Evolutionary conservation across 1,284 basidiomycete genomes (phyloP), one percentile per base, ranked within the genome.

Genomic region (Gomphus bonarii): DNA sequence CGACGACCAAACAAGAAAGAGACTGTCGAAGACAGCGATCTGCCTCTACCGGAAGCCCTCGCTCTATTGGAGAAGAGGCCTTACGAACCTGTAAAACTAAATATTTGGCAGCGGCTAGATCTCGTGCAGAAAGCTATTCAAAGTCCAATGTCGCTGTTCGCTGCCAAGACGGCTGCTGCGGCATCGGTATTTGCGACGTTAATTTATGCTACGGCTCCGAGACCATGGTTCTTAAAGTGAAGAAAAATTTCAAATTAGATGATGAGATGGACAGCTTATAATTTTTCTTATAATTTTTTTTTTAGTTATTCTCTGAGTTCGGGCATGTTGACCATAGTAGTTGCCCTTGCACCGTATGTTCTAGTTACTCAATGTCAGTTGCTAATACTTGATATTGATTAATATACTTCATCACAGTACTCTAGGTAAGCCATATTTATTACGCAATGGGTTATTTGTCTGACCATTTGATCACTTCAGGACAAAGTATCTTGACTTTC

Each of bases 261-360:
- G 9, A 12, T 31, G 42, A 31, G 36, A 7, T 16, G 1, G n/a
- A 7, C 16, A 3, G n/a, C 38, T 40, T 40, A 40, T 40, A 2
- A 1, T 40, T n/a, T n/a, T 2, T 8, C 5, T 25, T 1, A 16
- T 1, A 16, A 35, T 53, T 42, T n/a, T n/a, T n/a, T n/a, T n/a
- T n/a, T 14, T 20, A 55, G 53, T 46, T 55, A 30, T 33, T 7
- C 42, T 25, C 52, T 71, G 28, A 66, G 64, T 0, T 61, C 64
- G 3, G 67, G 67, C 12, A 59, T 70, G 31, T 63, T 72, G 33
- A 72, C 70, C 3, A 65, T 70, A 25, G 62, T 68, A 14, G 68
- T 70, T n/a, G 68, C 68, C 8, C 43, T 55, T 16, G 53, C 53
- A 47, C 53, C 53, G 43, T 50, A 48, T 47, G 44, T 50, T 52